Base-by-base conservation (phyloP, 2,329 filamentous ascomycete genomes). In the Thielaviopsis musarum region DNA sequence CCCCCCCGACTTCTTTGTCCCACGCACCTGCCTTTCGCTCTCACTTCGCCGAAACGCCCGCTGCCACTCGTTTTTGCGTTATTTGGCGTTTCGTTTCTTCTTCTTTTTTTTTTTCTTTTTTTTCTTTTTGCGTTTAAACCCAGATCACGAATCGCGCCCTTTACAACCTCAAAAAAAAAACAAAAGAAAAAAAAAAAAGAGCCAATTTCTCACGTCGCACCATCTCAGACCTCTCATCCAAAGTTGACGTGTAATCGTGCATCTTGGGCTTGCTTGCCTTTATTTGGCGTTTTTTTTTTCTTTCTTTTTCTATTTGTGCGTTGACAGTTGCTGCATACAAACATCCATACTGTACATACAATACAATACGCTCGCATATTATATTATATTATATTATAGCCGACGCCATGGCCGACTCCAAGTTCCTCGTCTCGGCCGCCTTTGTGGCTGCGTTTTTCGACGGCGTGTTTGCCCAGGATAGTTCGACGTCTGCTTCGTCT, bases 381-480 rank as follows among this genome's bases (percentile, higher is more conserved):
- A 51, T 51, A 19, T 22, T n/a, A 17, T 53, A 53, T 49, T 49
- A 51, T 51, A 19, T 22, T n/a, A 17, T 53, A 53, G 28, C 51
- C 53, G 24, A 28, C 17, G 49, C 17, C 30, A 63, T 61, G 53
- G 41, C 48, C 38, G 57, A 55, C 62, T 48, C 60, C 56, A 62
- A 59, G 38, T 62, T 62, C 49, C 21, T 59, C 22, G 22, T 59
- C 21, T 62, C 63, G 5, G 45, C 63, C n/a, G 63, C 62, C 13
- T 56, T 60, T 12, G 53, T 62, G 51, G 57, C 63, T 10, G 62
- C 60, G 22, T 64, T 66, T 24, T 59, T 63, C n/a, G 49, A 59
- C 19, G 54, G 28, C 26, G 60, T 54, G 21, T 48, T 62, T 24
- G 60, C 57, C 38, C 60, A 62, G 41, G 45, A 49, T 49, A 21